phyloP scores from a whole-genome alignment of 2,329 filamentous ascomycete genomes.

The Fusarium continuum region DNA sequence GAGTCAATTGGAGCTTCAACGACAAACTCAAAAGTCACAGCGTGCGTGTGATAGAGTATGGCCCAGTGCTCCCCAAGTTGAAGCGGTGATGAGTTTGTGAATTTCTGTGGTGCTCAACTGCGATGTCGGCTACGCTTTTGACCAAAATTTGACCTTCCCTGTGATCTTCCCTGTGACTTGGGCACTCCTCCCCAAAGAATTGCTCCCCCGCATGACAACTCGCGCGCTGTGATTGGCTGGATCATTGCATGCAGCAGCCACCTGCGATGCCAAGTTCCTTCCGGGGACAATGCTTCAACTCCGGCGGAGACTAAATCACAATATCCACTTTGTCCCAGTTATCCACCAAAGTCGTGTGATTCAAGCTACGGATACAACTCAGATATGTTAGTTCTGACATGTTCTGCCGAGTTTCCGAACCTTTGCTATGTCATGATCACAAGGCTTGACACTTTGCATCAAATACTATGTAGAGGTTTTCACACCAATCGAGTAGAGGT shows the following conservation, averaged over 20 bases:
- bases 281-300: constrained; percentile 31
- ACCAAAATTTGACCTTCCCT: constrained; percentile 44
- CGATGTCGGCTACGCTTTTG: constrained; percentile 44
- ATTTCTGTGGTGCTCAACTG: constrained; percentile 32
- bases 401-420: constrained; percentile 2
- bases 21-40: constrained; percentile 12
- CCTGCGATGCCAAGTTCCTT: background rate
- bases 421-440: background rate
- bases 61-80: constrained; percentile 8
- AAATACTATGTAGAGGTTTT: rapidly evolving
- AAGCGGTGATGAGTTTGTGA: constrained; percentile 25
- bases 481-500: background rate
- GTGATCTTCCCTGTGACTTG: constrained; percentile 50
- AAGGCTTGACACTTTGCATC: too few species aligned
- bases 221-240: constrained; percentile 33
- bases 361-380: background rate
- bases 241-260: constrained; percentile 13
- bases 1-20: constrained; percentile 36
- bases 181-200: constrained; percentile 21
- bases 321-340: constrained; percentile 11
- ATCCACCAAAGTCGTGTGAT: constrained; percentile 10
- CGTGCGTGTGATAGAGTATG: constrained; percentile 11
- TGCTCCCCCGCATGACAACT: constrained; percentile 46
- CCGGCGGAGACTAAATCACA: constrained; percentile 16
- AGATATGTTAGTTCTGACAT: background rate